Evolutionary conservation across 2,329 filamentous ascomycete genomes (phyloP), one percentile per base, ranked within the genome.

Genomic region (Raffaelea ambrosiae): DNA sequence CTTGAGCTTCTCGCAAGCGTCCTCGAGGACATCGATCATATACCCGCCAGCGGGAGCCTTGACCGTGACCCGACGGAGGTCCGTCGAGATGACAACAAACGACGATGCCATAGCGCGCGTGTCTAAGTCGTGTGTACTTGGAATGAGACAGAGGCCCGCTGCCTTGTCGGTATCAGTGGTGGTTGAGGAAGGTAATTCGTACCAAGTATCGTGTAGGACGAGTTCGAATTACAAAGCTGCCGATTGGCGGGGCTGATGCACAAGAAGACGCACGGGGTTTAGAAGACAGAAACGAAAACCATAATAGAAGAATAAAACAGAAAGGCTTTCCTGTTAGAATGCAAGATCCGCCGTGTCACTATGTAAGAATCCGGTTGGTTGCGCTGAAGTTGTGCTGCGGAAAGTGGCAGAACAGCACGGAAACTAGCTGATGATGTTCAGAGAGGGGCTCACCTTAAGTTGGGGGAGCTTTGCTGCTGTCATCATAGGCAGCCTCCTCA

Each of bases 1-100:
- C 51, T 81, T 83, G 56, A 95, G 78, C 69, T 91, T 95, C 56
- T 74, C 73, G 64, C 91, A 97, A 41, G 91, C 91, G 65, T 97
- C 86, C 52, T 88, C 79, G 18, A 95, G 74, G 2, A 98, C 78
- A 61, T 96, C 90, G 49, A 84, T 84, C 57, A 98, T 70, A 58
- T 88, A 85, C 54, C 84, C 95, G 48, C 77, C 76, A 0, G 89
- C 88, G 0, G 76, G 84, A 48, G 93, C 90, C 66, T 95, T 95
- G 65, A 98, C 74, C 39, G 79, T 86, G 44, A 83, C 79, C 58
- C 88, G 79, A 56, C 86, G 83, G 57, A 90, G 77, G 57, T 87
- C 82, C 36, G 84, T 81, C 63, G 91, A 84, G 55, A 95, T 83
- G 46, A 97, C 88, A 57, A 90, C 84, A 50, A 97, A 88, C 63